Evolutionary conservation across 331 rosid species (phyloP), one percentile per base, ranked within the genome.

Genomic region (Prunus yedoensis): DNA sequence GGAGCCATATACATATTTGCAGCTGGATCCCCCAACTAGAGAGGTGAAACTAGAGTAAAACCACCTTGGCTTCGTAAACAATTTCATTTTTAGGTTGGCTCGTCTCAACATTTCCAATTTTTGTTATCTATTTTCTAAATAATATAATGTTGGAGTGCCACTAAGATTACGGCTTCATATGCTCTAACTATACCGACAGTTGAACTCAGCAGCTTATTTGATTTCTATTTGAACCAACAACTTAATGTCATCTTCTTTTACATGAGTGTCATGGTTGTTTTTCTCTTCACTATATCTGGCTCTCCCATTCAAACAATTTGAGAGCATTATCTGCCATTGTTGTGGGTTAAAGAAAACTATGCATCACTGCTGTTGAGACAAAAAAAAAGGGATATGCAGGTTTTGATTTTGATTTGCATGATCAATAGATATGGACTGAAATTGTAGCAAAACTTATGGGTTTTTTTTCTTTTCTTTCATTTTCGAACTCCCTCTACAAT

Each of bases 1-100:
- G 4, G 95, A 88, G 82, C 95, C 97, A 46, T 93, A 23, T 78
- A 88, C 90, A 46, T 93, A 89, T 65, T 79, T 93, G 83, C 82
- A 91, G 74, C 71, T 91, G 62, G 96, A 93, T 45, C 93, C 98
- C 77, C 95, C 91, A 4, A 88, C 77, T 71, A 83, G 85, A 74
- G 96, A 81, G 78, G 80, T 80, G 69, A 84, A 88, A 77, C 87
- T 82, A 32, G 96, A 89, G 87, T 88, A 76, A 85, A 72, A 74
- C 71, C 49, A 2, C 18, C 46, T 75, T 69, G 21, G 14, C 70
- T 57, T 60, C 64, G 4, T 60, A 74, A 77, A 46, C 65, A 51
- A 51, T 47, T 62, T 79, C 77, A 14, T 59, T 43, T 66, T 27
- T 61, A 59, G 27, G 61, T 68, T 43, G 59, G 49, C 17, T 2